Percentiles rank a stretch among this genome's conserved stretches.
Conservation (phyloP, 352 stramenopile genomes). For the Peronospora tabacina region DNA sequence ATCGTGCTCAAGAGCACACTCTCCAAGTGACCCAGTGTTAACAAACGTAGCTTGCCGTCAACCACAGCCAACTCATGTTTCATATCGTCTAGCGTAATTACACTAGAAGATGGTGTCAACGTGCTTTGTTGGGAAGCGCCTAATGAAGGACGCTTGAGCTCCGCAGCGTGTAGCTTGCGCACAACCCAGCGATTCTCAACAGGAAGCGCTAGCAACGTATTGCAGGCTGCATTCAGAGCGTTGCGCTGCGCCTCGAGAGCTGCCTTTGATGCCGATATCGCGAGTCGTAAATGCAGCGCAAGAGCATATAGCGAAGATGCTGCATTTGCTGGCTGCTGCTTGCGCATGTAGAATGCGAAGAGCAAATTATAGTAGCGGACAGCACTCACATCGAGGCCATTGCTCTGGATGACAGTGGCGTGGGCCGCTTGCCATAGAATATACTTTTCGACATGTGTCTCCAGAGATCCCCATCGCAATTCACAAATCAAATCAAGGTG, state of each 20-base stretch:
- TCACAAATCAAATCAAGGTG: slow-evolving; percentile 66
- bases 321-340: slow-evolving; percentile 55
- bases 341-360: slow-evolving; percentile 60
- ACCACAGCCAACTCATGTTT: slow-evolving; percentile 46
- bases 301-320: slow-evolving; percentile 54
- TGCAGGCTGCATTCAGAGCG: slow-evolving; percentile 43
- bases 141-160: slow-evolving; percentile 21
- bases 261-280: slow-evolving; percentile 28
- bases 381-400: slow-evolving; percentile 35
- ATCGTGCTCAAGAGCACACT: slow-evolving; percentile 54
- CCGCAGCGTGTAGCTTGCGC: slow-evolving; percentile 61
- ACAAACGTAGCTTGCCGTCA: slow-evolving; percentile 54
- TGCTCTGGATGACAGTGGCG: slow-evolving; percentile 36
- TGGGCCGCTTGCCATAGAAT: slow-evolving; percentile 70
- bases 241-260: slow-evolving; percentile 56
- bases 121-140: slow-evolving; percentile 8
- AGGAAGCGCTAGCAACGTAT: slow-evolving; percentile 35
- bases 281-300: slow-evolving; percentile 40
- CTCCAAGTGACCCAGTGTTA: slow-evolving; percentile 44
- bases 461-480: slow-evolving; percentile 55
- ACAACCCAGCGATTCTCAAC: slow-evolving; percentile 55
- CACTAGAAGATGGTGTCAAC: slow-evolving; percentile 29
- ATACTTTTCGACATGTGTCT: slow-evolving; percentile 58
- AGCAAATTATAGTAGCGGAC: slow-evolving; percentile 60
- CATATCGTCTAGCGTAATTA: slow-evolving; percentile 61